Conservation (phyloP, 305 asterid genomes). For the Petunia hybrid region DNA sequence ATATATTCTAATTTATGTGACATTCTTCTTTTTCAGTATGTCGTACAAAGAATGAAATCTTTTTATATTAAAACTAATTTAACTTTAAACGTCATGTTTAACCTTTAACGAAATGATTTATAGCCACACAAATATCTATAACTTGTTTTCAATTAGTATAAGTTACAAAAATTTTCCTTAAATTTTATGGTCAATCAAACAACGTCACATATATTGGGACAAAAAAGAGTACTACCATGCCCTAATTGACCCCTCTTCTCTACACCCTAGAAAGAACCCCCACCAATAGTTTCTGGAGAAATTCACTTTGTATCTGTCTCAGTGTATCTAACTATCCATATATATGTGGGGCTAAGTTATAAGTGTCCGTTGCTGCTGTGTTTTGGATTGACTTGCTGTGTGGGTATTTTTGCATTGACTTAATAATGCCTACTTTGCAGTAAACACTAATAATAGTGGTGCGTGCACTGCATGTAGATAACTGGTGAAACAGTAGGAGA, state of each 20-base stretch:
- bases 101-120: too few species aligned
- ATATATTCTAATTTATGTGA: too few species aligned
- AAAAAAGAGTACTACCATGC: too few species aligned
- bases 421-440: neutral
- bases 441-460: neutral
- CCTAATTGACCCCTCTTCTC: neutral
- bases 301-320: neutral
- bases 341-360: neutral
- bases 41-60: too few species aligned
- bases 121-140: too few species aligned
- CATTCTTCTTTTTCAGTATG: too few species aligned
- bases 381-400: neutral
- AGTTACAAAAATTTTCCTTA: too few species aligned
- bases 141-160: too few species aligned
- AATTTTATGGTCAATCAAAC: too few species aligned
- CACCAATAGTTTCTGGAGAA: slow-evolving; percentile 20
- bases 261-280: neutral
- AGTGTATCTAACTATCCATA: neutral
- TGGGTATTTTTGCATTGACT: slow-evolving; percentile 17
- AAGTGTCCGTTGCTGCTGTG: neutral
- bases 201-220: too few species aligned
- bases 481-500: slow-evolving; percentile 60
- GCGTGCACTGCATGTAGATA: slow-evolving; percentile 36
- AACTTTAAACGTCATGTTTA: too few species aligned
- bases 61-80: too few species aligned